Evolutionary conservation across 768 basidiomycete genomes (phyloP).

Genomic region (Pholiota molesta): DNA sequence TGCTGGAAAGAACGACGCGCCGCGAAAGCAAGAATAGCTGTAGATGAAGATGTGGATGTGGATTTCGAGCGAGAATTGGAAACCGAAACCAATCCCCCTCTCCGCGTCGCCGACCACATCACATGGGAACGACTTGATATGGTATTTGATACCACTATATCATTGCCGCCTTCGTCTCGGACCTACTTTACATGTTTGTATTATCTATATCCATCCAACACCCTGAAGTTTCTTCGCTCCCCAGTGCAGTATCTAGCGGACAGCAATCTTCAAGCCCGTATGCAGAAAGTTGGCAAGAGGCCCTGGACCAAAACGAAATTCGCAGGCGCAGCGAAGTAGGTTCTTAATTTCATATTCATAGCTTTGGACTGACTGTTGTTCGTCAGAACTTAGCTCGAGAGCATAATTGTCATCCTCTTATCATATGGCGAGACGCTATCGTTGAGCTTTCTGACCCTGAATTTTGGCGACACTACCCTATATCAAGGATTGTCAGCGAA

Average conservation of each 20-base stretch:
- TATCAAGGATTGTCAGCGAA: conserved; percentile 66
- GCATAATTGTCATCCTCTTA: conserved; percentile 72
- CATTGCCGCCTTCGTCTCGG: conserved; percentile 60
- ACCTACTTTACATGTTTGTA: conserved; percentile 81
- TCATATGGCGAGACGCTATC: conserved; percentile 66
- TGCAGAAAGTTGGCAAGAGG: conserved; percentile 69
- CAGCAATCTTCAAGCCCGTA: conserved; percentile 59
- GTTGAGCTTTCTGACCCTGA: conserved; percentile 65
- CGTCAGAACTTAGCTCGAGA: conserved; percentile 66
- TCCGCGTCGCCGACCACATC: conserved; percentile 56
- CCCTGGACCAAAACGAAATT: conserved; percentile 69
- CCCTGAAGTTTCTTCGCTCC: conserved; percentile 74
- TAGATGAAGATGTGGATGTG: conserved; percentile 33
- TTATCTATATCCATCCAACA: conserved; percentile 90
- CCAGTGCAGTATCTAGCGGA: conserved; percentile 67
- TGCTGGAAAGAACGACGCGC: conserved; percentile 70
- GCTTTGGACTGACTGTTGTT: not conserved
- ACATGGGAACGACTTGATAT: conserved; percentile 70
- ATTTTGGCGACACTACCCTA: conserved; percentile 69
- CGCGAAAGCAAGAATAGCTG: conserved; percentile 28
- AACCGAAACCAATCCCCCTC: conserved; percentile 36
- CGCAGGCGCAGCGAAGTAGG: conserved; percentile 73
- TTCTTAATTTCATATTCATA: conserved; percentile 1
- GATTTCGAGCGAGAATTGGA: conserved; percentile 44
- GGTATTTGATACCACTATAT: conserved; percentile 55